These are phyloP conservation scores for Picea glauca DNA, from an alignment of 75 land plant species.

Conservation along the genomic window DNA sequence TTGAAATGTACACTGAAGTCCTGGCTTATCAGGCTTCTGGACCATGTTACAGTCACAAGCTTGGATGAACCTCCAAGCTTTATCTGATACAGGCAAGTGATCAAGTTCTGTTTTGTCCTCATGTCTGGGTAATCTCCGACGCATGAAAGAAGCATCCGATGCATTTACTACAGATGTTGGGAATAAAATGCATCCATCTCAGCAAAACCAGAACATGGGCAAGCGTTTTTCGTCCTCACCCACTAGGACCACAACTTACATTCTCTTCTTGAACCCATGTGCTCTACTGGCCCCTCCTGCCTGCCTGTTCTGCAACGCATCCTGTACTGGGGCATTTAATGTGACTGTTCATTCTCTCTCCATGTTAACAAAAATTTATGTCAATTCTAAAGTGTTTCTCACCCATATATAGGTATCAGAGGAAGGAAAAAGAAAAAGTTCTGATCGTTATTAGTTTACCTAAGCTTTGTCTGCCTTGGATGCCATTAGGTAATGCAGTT, in stretches of 20 bases:
- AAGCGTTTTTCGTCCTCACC: background rate
- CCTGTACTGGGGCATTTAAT: background rate
- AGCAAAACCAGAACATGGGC: background rate
- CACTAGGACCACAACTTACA: background rate
- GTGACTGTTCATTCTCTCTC: slow-evolving; percentile 1
- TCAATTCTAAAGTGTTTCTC: background rate
- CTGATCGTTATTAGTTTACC: no score
- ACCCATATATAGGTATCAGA: no score
- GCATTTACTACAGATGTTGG: background rate
- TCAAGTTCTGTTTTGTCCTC: slow-evolving; percentile 24
- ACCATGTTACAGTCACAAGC: slow-evolving; percentile 45
- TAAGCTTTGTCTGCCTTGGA: no score
- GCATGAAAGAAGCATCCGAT: slow-evolving; percentile 12
- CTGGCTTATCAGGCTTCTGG: slow-evolving; percentile 41
- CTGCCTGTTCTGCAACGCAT: background rate
- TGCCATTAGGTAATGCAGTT: no score
- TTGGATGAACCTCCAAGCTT: slow-evolving; percentile 24
- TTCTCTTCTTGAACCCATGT: background rate
- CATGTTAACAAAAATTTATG: background rate
- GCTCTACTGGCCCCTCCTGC: background rate
- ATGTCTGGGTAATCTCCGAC: slow-evolving; percentile 14
- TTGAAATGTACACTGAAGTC: slow-evolving; percentile 37
- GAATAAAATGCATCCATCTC: background rate
- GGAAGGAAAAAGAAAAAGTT: no score
- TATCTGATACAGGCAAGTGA: slow-evolving; percentile 32